Evolutionary conservation across 208 protist species (phyloP), one percentile per base, ranked within the genome.

Genomic region (Acanthamoeba divionensis): DNA sequence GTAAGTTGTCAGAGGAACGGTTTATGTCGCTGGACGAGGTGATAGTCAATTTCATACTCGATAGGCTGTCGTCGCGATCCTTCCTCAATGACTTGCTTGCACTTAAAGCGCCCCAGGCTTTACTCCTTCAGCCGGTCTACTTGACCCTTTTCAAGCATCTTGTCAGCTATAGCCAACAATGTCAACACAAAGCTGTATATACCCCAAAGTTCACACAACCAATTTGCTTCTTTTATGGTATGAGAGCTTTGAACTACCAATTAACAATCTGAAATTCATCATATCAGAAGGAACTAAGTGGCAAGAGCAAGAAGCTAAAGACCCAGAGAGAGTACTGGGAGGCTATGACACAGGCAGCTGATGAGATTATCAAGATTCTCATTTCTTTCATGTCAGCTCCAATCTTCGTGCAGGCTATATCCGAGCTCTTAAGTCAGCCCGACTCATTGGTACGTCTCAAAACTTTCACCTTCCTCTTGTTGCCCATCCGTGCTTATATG

Each of bases 31-130:
- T 85, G 24, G 75, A 85, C 33, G 36, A 41, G 1, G 65, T 54
- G 3, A 41, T 85, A 33, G 47, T 85, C n/a, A 54, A 85, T 33
- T 85, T 85, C 75, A 85, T 85, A 33, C 50, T 85, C 29, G 75
- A 85, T 33, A 47, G 65, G 52, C 48, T 85, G 13, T 29, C 75
- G 15, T 65, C 50, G 12, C 38, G 48, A 41, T 54, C 75, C 0
- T 85, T 85, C 75, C 75, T 85, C 75, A 85, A 85, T 41, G 12
- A 29, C 2, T 54, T 85, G 4, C 75, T 85, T 31, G 45, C 7
- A 47, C 5, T 63, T 6, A 65, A 31, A 0, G 2, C 75, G 3
- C 41, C 45, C 1, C 75, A 65, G 26, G 65, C 65, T 18, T 54
- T 47, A 9, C 12, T 33, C 13, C 45, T 85, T 47, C 75, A 85